Conservation (phyloP, 805 yeast species). For the Pichia eremophila region DNA sequence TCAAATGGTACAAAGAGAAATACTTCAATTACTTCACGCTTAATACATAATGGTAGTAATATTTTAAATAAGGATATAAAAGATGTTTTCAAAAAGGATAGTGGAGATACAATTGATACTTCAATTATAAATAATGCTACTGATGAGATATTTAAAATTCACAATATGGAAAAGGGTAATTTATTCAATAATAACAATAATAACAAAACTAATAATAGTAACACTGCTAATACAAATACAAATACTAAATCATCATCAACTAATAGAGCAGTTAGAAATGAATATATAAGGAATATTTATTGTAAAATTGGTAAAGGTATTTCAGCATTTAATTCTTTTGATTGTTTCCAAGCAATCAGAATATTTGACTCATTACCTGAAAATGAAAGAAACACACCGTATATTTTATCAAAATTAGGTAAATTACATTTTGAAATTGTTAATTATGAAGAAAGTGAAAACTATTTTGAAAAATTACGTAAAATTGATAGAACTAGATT, state of each 20-base stretch:
- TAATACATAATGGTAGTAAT: slow-evolving; percentile 7
- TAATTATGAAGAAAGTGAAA: slow-evolving; percentile 68
- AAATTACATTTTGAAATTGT: slow-evolving; percentile 79
- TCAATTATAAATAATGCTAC: not conserved
- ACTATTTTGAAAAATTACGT: slow-evolving; percentile 53
- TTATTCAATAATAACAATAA: not conserved
- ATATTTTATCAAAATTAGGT: slow-evolving; percentile 77
- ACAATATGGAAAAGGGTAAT: not conserved
- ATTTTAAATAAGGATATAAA: not conserved
- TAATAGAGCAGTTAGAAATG: slow-evolving; percentile 19
- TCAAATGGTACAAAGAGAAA: slow-evolving; percentile 12
- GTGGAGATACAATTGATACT: slow-evolving; percentile 9
- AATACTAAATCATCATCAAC: not conserved
- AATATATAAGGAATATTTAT: slow-evolving; percentile 38
- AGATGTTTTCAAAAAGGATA: not conserved
- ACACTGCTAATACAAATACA: not conserved
- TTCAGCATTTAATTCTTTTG: slow-evolving; percentile 54
- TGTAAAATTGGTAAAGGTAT: slow-evolving; percentile 49
- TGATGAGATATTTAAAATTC: not conserved
- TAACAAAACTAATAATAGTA: not conserved
- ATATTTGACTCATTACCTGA: slow-evolving; percentile 56
- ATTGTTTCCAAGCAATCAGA: slow-evolving; percentile 73
- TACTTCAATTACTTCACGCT: slow-evolving; percentile 22
- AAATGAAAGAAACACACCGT: slow-evolving; percentile 60
- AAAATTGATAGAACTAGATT: slow-evolving; percentile 66